Conservation (phyloP, 805 yeast species). For the Starmerella gropengiesseri region DNA sequence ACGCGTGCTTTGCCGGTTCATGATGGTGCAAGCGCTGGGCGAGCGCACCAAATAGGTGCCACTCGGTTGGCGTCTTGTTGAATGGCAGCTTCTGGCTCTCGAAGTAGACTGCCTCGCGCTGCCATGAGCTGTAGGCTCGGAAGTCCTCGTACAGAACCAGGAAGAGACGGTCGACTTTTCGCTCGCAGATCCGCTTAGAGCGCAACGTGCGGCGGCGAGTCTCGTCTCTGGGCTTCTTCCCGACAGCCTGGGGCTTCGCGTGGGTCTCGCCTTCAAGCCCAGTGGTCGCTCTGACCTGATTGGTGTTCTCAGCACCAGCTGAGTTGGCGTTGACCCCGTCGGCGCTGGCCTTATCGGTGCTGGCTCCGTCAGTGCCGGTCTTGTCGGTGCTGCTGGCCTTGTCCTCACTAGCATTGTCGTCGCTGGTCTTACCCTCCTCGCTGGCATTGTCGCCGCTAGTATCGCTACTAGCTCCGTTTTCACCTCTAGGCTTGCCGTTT, state of each 20-base stretch:
- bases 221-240: not conserved
- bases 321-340: not conserved
- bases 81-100: constrained; percentile 77
- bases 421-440: not conserved
- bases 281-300: not conserved
- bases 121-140: constrained; percentile 77
- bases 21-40: constrained; percentile 76
- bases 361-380: not conserved
- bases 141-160: constrained; percentile 58
- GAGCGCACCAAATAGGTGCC: constrained; percentile 84
- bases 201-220: constrained; percentile 23
- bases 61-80: constrained; percentile 69
- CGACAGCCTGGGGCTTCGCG: not conserved
- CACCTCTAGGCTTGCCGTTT: constrained; percentile 10
- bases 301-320: not conserved
- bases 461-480: too few relatives aligned
- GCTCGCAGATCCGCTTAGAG: constrained; percentile 53
- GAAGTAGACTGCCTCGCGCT: constrained; percentile 79
- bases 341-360: not conserved
- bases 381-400: not conserved
- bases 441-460: constrained; percentile 4
- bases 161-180: constrained; percentile 70
- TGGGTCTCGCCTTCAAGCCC: not conserved
- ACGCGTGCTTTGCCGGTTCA: constrained; percentile 77
- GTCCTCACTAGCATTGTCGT: not conserved